Percentiles rank a stretch among this genome's conserved stretches.
Evolutionary conservation across 129 eudicot genomes (phyloP).

Genomic region (Flaveria sonorensis): DNA sequence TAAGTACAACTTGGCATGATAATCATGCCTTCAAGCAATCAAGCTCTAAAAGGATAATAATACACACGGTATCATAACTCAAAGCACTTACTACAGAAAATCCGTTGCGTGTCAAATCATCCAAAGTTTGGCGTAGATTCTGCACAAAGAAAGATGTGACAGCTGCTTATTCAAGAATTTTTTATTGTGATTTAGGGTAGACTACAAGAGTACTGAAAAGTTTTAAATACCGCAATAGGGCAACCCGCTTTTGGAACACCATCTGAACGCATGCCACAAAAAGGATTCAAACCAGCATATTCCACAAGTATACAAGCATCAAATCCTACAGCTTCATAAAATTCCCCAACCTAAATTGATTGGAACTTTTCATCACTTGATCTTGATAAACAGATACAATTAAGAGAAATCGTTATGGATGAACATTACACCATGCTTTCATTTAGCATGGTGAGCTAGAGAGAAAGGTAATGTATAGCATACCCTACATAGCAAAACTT

Average conservation of each 20-base stretch:
- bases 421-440: background rate
- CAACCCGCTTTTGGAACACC: conserved; percentile 95
- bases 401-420: conserved; percentile 3
- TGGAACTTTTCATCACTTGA: background rate
- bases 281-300: conserved; percentile 95
- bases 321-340: conserved; percentile 92
- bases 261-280: conserved; percentile 90
- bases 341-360: conserved; percentile 79
- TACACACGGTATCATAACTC: conserved; percentile 15
- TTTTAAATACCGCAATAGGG: conserved; percentile 72
- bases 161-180: background rate
- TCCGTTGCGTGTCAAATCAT: conserved; percentile 94
- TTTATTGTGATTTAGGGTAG: background rate
- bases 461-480: conserved; percentile 20
- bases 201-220: background rate
- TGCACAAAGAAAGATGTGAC: conserved; percentile 34
- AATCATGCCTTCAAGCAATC: conserved; percentile 2
- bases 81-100: conserved; percentile 87
- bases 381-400: conserved; percentile 4
- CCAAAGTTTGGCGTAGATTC: conserved; percentile 97
- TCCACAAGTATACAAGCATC: conserved; percentile 98
- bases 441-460: conserved; percentile 7
- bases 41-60: conserved; percentile 5
- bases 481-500: conserved; percentile 92
- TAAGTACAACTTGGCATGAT: conserved; percentile 13